These are phyloP conservation scores for Polytrichum commune DNA, from an alignment of 225 moss, liverwort and hornwort genomes.

Conservation along the genomic window DNA sequence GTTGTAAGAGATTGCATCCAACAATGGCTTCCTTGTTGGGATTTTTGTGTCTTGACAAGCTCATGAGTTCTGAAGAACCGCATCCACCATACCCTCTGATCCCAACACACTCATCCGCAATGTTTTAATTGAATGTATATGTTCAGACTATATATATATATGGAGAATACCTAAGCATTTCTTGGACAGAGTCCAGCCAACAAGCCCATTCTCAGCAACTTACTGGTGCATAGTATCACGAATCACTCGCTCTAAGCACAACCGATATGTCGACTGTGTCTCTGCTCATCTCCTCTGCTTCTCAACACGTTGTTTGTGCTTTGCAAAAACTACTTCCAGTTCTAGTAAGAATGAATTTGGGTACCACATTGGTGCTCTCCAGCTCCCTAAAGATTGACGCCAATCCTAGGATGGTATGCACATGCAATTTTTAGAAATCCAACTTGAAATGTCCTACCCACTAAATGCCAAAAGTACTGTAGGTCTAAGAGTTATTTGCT, in stretches of 20 bases:
- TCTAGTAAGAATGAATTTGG: not conserved
- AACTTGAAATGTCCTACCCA: too few relatives aligned
- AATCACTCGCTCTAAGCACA: slow-evolving; percentile 43
- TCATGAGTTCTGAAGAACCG: slow-evolving; percentile 76
- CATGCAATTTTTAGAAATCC: too few relatives aligned
- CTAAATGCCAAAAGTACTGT: too few relatives aligned
- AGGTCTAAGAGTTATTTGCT: too few relatives aligned
- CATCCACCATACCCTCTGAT: slow-evolving; percentile 87
- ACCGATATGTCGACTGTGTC: slow-evolving; percentile 38
- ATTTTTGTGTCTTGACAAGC: slow-evolving; percentile 50
- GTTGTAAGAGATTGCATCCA: slow-evolving; percentile 86
- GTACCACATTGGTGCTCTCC: too few relatives aligned
- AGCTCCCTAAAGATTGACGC: too few relatives aligned
- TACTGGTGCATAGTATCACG: slow-evolving; percentile 51
- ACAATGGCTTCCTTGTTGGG: slow-evolving; percentile 32
- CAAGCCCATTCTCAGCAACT: not conserved
- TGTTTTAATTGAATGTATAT: slow-evolving; percentile 1
- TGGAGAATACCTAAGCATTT: too few relatives aligned
- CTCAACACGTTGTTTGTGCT: slow-evolving; percentile 33
- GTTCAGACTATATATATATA: not conserved
- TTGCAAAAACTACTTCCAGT: slow-evolving; percentile 25
- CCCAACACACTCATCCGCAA: slow-evolving; percentile 83
- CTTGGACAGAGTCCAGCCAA: too few relatives aligned
- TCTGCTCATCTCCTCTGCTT: slow-evolving; percentile 48
- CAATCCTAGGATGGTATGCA: too few relatives aligned